phyloP scores from a whole-genome alignment of 257 asterid genomes.

The Henckelia pumila region DNA sequence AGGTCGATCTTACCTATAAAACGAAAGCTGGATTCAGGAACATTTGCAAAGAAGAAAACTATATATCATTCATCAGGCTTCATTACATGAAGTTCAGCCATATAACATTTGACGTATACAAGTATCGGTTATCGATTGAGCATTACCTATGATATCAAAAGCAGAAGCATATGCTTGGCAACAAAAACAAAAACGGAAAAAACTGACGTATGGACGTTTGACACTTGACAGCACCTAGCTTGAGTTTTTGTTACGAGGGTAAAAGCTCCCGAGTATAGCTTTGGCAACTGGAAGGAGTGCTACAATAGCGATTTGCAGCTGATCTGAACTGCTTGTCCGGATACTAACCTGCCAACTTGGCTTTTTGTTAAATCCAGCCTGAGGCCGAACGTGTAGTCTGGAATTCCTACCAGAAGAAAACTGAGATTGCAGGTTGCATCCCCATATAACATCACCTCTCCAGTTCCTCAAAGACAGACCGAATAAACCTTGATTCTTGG shows the following conservation, averaged over 20 bases:
- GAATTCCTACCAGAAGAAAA: conserved; percentile 35
- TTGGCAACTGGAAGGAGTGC: conserved; percentile 48
- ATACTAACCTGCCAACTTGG: conserved; percentile 44
- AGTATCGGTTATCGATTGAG: background rate
- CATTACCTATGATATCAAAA: background rate
- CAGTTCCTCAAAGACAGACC: conserved; percentile 40
- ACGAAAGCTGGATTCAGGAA: background rate
- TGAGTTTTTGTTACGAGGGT: conserved; percentile 23
- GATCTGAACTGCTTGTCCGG: conserved; percentile 53
- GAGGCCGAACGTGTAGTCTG: conserved; percentile 30
- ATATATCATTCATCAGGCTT: too few relatives aligned
- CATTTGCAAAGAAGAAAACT: background rate
- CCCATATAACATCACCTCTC: conserved; percentile 39
- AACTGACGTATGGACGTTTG: background rate
- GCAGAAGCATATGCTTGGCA: background rate
- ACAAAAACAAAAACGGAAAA: background rate
- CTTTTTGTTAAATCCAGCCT: conserved; percentile 43
- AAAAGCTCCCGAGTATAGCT: conserved; percentile 32
- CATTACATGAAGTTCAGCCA: background rate
- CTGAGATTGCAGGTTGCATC: conserved; percentile 42
- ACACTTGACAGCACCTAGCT: conserved; percentile 9
- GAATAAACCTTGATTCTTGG: conserved; percentile 29
- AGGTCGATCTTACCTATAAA: background rate
- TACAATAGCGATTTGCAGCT: conserved; percentile 44
- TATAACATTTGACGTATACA: background rate